Base-by-base conservation (phyloP, 73 alveolate species). In the Tetrahymena malaccensis region DNA sequence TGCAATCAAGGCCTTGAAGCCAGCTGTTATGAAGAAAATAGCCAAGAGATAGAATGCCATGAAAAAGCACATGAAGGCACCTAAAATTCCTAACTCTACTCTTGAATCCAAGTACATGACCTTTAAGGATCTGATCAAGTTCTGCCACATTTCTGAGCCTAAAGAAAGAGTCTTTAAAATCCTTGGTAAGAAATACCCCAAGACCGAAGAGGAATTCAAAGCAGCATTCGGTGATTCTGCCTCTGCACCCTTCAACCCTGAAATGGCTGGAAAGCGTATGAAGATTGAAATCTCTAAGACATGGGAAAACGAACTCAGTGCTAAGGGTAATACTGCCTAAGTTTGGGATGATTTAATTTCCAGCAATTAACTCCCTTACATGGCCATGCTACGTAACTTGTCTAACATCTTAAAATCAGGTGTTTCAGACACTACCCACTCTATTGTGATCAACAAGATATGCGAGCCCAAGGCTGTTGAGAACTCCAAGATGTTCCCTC, bases 131-230 rank as follows among this genome's bases (percentile, higher is more conserved):
- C 43, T 96, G 34, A 96, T 96, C 16, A 93, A 43, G 58, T 56
- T 93, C 50, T 96, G 97, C 96, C 98, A 96, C 37, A 93, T 96
- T 10, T 84, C 93, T 34, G 50, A 96, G 35, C 98, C 98, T 10
- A 27, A 84, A 55, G 84, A 38, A 38, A 43, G 56, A 43, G 97
- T 96, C 25, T 70, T 43, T 85, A 93, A 89, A 27, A 31, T 96
- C 21, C 70, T 96, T 22, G 96, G 98, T 19, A 95, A 94, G 38
- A 35, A 85, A 94, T 96, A 96, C 93, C 98, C 98, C 34, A 34
- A 56, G 35, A 96, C 96, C 17, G 43, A 93, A 93, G 96, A 96
- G 19, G 98, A 70, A n/a, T 96, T 50, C 85, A 93, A 56, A 10
- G 34, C 35, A 35, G n/a, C 95, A 17, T 95, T 93, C 11, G 94